A percentile compares a stretch with the other conserved stretches of the same genome.
Conservation (phyloP, 352 stramenopile genomes). For the Peronospora farinosa region DNA sequence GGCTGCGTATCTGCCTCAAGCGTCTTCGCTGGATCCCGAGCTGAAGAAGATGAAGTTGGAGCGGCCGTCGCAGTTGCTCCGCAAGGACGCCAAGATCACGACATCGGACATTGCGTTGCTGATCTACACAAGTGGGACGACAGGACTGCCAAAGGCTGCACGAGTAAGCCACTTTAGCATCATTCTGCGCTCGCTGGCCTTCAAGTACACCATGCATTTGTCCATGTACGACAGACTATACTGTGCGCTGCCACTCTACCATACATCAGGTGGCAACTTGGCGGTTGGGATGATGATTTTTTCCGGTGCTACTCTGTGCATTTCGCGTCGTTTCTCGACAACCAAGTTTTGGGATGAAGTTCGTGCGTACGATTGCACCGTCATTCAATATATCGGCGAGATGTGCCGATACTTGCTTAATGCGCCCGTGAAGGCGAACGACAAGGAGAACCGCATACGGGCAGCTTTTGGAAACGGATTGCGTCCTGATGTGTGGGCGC, state of each 20-base stretch:
- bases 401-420: conserved; percentile 85
- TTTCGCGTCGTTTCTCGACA: conserved; percentile 71
- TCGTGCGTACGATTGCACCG: conserved; percentile 51
- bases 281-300: conserved; percentile 78
- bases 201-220: conserved; percentile 47
- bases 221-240: conserved; percentile 64
- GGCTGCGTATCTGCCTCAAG: conserved; percentile 26
- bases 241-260: conserved; percentile 77
- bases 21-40: conserved; percentile 40
- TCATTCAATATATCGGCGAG: conserved; percentile 89
- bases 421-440: conserved; percentile 36
- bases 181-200: conserved; percentile 48
- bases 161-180: conserved; percentile 72
- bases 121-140: conserved; percentile 87
- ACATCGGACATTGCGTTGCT: conserved; percentile 61
- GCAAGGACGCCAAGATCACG: conserved; percentile 29
- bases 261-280: conserved; percentile 77
- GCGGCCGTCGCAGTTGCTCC: conserved; percentile 21
- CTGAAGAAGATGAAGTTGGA: conserved; percentile 27
- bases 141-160: conserved; percentile 70
- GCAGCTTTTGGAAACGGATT: conserved; percentile 89
- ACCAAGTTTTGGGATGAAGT: conserved; percentile 76
- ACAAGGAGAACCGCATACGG: conserved; percentile 64
- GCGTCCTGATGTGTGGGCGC: conserved; percentile 81
- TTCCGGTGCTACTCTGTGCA: conserved; percentile 63